These are phyloP conservation scores for Luffa acutangula DNA, from an alignment of 306 rosid genomes.

Conservation along the genomic window DNA sequence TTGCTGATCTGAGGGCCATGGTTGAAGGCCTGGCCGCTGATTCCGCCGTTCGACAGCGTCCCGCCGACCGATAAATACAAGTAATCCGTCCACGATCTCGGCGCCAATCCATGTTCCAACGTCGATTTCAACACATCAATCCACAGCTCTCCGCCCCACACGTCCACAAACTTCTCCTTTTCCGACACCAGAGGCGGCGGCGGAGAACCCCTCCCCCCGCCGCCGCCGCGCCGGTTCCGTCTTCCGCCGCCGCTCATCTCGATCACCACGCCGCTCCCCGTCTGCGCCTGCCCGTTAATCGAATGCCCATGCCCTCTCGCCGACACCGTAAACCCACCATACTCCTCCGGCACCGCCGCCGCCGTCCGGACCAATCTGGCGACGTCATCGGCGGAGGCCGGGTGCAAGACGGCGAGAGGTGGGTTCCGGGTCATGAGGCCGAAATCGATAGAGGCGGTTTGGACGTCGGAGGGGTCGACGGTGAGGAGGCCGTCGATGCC, in stretches of 20 bases:
- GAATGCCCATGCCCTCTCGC: constrained; percentile 98
- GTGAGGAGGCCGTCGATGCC: constrained; percentile 52
- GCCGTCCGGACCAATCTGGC: constrained; percentile 34
- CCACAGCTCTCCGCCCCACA: constrained; percentile 97
- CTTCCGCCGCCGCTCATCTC: constrained; percentile 38
- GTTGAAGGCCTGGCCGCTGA: constrained; percentile 89
- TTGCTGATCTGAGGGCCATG: constrained; percentile 88
- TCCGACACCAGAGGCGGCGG: constrained; percentile 19
- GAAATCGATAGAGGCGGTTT: constrained; percentile 56
- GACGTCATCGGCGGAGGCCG: constrained; percentile 52
- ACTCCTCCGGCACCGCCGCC: constrained; percentile 25
- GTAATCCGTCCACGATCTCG: constrained; percentile 94
- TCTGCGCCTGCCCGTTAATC: constrained; percentile 75
- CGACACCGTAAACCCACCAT: constrained; percentile 37
- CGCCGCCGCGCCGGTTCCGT: background rate
- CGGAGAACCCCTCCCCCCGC: background rate
- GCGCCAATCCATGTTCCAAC: constrained; percentile 56
- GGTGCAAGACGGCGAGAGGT: constrained; percentile 52
- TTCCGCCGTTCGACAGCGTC: constrained; percentile 87
- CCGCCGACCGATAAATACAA: constrained; percentile 90
- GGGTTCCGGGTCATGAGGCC: constrained; percentile 37
- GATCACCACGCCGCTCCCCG: constrained; percentile 55
- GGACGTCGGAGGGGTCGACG: constrained; percentile 31
- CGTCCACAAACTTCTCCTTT: constrained; percentile 53
- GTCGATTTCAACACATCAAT: constrained; percentile 53